Evolutionary conservation across 106 monocot species (phyloP).

Genomic region (Acorus calamus): DNA sequence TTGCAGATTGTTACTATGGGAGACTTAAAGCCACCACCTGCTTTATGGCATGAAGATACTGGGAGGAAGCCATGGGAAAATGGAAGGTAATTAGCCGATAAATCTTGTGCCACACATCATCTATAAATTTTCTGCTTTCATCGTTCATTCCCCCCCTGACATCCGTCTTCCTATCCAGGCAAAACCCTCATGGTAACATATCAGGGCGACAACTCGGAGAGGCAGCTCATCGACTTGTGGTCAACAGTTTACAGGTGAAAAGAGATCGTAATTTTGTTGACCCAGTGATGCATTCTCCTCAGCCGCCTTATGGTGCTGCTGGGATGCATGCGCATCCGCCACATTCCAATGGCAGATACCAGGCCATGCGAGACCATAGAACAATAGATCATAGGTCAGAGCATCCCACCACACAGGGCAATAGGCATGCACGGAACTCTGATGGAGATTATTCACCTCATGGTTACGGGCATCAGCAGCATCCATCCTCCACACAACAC

Average conservation of each 20-base stretch:
- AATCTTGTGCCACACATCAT: neutral
- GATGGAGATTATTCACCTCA: slow-evolving; percentile 6
- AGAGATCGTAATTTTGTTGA: slow-evolving; percentile 2
- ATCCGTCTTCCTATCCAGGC: slow-evolving; percentile 42
- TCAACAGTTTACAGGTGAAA: slow-evolving; percentile 52
- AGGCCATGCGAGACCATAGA: slow-evolving; percentile 4
- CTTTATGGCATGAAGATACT: slow-evolving; percentile 90
- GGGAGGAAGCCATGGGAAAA: slow-evolving; percentile 60
- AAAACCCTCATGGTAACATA: slow-evolving; percentile 49
- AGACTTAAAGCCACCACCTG: slow-evolving; percentile 88
- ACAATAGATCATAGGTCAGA: slow-evolving; percentile 11
- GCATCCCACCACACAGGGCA: slow-evolving; percentile 7
- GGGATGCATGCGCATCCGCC: neutral
- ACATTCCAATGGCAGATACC: slow-evolving; percentile 29
- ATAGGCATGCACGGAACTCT: slow-evolving; percentile 4
- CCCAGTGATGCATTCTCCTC: slow-evolving; percentile 13
- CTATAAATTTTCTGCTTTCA: neutral
- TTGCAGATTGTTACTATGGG: slow-evolving; percentile 52
- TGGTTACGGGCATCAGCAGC: slow-evolving; percentile 12
- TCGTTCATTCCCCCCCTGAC: neutral
- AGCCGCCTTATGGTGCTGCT: slow-evolving; percentile 5
- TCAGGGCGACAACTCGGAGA: slow-evolving; percentile 78
- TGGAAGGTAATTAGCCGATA: slow-evolving; percentile 25
- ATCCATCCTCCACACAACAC: slow-evolving; percentile 14
- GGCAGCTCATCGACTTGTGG: slow-evolving; percentile 81